Percentiles rank a stretch among this genome's conserved stretches.
phyloP scores from a whole-genome alignment of 352 stramenopile species.

The Phytopythium chamaehyphon region DNA sequence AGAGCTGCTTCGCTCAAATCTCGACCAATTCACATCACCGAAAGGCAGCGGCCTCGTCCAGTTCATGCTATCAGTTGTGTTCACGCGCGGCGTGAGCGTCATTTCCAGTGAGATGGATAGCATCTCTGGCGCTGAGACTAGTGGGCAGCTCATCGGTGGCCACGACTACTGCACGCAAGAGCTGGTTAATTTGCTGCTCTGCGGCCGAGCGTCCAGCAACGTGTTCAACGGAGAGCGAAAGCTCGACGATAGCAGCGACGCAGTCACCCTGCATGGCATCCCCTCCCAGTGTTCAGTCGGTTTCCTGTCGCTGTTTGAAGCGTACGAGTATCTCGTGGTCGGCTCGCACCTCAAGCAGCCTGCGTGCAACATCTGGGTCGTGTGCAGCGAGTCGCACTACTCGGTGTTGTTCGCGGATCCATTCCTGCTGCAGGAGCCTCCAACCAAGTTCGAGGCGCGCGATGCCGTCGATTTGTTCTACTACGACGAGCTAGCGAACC shows the following conservation, averaged over 20 bases:
- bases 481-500: constrained; percentile 85
- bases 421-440: constrained; percentile 15
- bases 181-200: constrained; percentile 95
- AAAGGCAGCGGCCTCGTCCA: constrained; percentile 68
- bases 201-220: constrained; percentile 90
- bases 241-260: constrained; percentile 68
- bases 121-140: constrained; percentile 32
- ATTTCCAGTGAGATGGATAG: constrained; percentile 87
- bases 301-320: constrained; percentile 91
- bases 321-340: constrained; percentile 87
- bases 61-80: constrained; percentile 60
- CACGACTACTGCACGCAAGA: constrained; percentile 93
- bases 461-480: constrained; percentile 78
- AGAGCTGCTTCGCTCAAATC: constrained; percentile 23
- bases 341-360: constrained; percentile 79
- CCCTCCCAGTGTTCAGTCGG: constrained; percentile 49
- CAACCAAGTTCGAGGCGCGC: constrained; percentile 22
- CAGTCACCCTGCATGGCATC: constrained; percentile 71
- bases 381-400: constrained; percentile 93
- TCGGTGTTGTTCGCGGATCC: constrained; percentile 76
- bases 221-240: constrained; percentile 91
- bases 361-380: constrained; percentile 79
- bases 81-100: constrained; percentile 50
- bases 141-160: constrained; percentile 67
- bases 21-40: constrained; percentile 45